Percentiles rank a stretch among this genome's conserved stretches.
phyloP scores from a whole-genome alignment of 2,329 filamentous ascomycete genomes.

The Cyphellophora europaea region DNA sequence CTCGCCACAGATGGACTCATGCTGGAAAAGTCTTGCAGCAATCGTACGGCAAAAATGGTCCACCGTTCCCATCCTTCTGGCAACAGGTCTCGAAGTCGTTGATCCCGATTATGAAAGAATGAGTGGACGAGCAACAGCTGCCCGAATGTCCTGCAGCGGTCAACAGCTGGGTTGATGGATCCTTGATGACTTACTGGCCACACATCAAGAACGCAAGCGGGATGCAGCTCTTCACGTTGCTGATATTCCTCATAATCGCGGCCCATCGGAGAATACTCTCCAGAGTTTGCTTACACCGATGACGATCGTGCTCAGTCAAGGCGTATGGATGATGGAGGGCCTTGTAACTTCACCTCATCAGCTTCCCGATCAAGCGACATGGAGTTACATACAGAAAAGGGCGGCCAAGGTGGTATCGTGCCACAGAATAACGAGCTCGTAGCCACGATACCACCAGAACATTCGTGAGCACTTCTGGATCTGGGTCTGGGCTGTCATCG shows the following conservation, averaged over 20 bases:
- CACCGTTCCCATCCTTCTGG: not conserved
- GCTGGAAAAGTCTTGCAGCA: not conserved
- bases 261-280: not conserved
- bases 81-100: not conserved
- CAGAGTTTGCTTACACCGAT: not conserved
- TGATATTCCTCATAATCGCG: not conserved
- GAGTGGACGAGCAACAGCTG: not conserved
- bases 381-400: conserved; percentile 15
- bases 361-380: no score
- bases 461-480: conserved; percentile 7
- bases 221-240: not conserved
- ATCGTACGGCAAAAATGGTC: not conserved
- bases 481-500: conserved; percentile 22
- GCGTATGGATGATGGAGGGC: not conserved
- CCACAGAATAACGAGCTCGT: conserved; percentile 11
- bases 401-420: conserved; percentile 13
- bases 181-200: no score
- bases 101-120: not conserved
- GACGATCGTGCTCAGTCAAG: not conserved
- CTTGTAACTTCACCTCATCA: no score
- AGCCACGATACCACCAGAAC: conserved; percentile 12
- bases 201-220: not conserved
- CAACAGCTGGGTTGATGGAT: no score
- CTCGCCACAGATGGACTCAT: not conserved
- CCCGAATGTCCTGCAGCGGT: not conserved